A percentile compares a stretch with the other conserved stretches of the same genome.
Conservation (phyloP, 2,329 filamentous ascomycete species). For the Metarhizium brunneum region DNA sequence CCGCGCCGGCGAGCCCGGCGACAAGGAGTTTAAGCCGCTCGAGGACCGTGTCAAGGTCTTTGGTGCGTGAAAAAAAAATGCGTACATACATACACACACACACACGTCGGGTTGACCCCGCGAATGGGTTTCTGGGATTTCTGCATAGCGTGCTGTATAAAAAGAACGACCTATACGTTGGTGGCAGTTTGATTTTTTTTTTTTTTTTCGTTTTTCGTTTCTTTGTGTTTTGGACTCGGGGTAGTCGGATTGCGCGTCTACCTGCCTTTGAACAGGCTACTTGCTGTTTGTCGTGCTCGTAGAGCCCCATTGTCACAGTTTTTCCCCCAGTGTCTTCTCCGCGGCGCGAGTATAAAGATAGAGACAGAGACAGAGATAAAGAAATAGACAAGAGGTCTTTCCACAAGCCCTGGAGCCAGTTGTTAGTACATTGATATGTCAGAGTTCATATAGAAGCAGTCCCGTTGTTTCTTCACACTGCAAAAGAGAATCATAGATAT, state of each 20-base stretch:
- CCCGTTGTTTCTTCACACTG: no score
- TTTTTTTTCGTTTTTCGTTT: neutral
- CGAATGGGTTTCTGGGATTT: neutral
- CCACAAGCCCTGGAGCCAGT: no score
- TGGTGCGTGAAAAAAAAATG: conserved; percentile 30
- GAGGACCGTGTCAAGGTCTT: conserved; percentile 60
- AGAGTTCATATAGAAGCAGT: no score
- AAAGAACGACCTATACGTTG: neutral
- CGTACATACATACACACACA: no score
- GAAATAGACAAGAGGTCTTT: no score
- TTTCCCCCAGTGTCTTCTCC: conserved; percentile 7
- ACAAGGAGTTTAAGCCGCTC: conserved; percentile 56
- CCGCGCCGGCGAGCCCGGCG: conserved; percentile 42
- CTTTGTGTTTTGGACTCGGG: neutral
- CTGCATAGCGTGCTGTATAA: neutral
- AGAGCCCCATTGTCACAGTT: neutral
- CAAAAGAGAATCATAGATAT: no score
- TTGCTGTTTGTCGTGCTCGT: neutral
- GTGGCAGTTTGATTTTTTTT: neutral
- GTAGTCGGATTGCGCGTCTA: no score
- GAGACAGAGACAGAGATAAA: no score
- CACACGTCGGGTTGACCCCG: no score
- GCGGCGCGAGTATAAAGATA: no score
- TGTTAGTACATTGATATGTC: no score
- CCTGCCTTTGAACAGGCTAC: no score